Conservation (phyloP, 2,329 filamentous ascomycete genomes). For the Phaeosphaeriaceae sp. region DNA sequence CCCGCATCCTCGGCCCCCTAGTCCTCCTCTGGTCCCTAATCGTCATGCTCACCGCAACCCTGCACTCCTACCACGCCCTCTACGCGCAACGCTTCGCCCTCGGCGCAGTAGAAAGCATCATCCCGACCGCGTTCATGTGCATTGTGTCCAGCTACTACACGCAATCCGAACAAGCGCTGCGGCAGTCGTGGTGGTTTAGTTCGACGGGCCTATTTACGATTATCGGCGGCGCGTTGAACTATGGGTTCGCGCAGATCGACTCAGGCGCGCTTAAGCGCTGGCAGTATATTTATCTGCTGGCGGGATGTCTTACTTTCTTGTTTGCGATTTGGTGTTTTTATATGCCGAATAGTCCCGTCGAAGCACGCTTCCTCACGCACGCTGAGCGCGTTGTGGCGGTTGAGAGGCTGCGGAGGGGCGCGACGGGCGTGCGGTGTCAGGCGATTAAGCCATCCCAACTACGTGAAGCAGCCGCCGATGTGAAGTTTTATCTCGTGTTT, state of each 20-base stretch:
- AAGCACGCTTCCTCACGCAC: slow-evolving; percentile 70
- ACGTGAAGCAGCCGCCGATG: slow-evolving; percentile 55
- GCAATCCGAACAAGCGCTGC: slow-evolving; percentile 53
- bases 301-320: slow-evolving; percentile 58
- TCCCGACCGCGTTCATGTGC: slow-evolving; percentile 64
- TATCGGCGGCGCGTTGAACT: slow-evolving; percentile 41
- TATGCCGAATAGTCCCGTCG: slow-evolving; percentile 69
- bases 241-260: slow-evolving; percentile 48
- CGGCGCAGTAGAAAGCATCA: slow-evolving; percentile 62
- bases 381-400: slow-evolving; percentile 66
- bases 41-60: slow-evolving; percentile 72
- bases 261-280: slow-evolving; percentile 56
- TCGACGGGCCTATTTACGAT: slow-evolving; percentile 55
- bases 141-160: slow-evolving; percentile 55
- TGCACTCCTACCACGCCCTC: slow-evolving; percentile 67
- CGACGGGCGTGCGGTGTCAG: slow-evolving; percentile 60
- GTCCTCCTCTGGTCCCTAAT: slow-evolving; percentile 71
- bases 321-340: slow-evolving; percentile 72
- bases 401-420: slow-evolving; percentile 54
- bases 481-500: slow-evolving; percentile 51
- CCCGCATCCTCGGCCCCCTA: slow-evolving; percentile 67
- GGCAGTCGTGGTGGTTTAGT: slow-evolving; percentile 71
- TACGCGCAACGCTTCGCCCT: slow-evolving; percentile 63
- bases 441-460: slow-evolving; percentile 60
- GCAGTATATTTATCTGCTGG: slow-evolving; percentile 74